Conservation (phyloP, 208 protist genomes). For the Porcisia hertigi region DNA sequence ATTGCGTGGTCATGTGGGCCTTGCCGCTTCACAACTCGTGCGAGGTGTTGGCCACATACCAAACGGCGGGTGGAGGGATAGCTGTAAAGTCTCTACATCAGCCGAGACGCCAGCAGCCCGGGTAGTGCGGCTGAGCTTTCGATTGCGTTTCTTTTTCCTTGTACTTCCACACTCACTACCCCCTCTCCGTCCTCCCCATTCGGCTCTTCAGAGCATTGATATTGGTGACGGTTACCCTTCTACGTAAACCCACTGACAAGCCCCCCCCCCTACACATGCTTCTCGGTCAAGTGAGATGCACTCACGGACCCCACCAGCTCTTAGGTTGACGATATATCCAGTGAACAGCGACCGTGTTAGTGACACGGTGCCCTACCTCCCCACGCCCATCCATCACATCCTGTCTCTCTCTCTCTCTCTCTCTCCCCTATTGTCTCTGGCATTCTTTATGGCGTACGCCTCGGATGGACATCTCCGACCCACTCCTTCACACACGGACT, state of each 20-base stretch:
- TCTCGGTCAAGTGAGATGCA: background rate
- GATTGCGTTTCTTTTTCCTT: background rate
- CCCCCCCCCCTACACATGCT: background rate
- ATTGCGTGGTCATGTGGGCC: too few relatives aligned
- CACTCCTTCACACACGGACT: slow-evolving; percentile 2
- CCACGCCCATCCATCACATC: background rate
- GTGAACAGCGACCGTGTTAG: background rate
- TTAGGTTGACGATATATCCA: background rate
- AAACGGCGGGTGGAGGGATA: too few relatives aligned
- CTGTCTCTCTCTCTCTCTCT: background rate
- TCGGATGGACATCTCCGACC: background rate
- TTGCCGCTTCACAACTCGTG: background rate
- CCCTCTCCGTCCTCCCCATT: background rate
- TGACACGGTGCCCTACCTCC: background rate
- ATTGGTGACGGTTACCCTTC: background rate
- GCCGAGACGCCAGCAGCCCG: background rate
- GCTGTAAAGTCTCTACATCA: background rate
- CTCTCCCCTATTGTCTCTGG: too few relatives aligned
- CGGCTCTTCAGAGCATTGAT: background rate
- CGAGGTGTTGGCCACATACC: background rate
- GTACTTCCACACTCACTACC: background rate
- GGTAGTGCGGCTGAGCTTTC: background rate
- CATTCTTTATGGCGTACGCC: too few relatives aligned
- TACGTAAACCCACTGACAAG: background rate
- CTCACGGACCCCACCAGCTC: background rate